Evolutionary conservation across 2,329 filamentous ascomycete genomes (phyloP).

Genomic region (Elsinoe australis): DNA sequence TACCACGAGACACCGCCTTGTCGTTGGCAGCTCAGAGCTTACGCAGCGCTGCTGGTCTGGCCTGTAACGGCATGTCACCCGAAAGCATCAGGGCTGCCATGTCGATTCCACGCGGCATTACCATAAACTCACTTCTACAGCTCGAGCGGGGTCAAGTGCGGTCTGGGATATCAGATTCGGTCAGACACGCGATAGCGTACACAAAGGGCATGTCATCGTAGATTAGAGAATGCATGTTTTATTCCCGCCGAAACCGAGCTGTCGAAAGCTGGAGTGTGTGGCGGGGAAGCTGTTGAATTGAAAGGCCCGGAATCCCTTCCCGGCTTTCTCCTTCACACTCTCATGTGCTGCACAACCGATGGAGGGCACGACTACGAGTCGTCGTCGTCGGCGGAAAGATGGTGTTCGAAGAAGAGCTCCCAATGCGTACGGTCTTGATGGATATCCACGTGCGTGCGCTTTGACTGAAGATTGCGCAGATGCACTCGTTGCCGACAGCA

Average conservation of each 20-base stretch:
- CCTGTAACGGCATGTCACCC: constrained; percentile 23
- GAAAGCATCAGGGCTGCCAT: constrained; percentile 25
- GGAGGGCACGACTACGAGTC: not conserved
- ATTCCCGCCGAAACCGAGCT: too few relatives aligned
- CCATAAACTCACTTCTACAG: constrained; percentile 23
- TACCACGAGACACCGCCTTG: constrained; percentile 22
- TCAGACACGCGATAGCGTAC: constrained; percentile 20
- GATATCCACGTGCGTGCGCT: not conserved
- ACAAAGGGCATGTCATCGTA: constrained; percentile 20
- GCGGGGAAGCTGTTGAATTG: too few relatives aligned
- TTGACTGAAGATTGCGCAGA: constrained; percentile 24
- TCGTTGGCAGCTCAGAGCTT: constrained; percentile 22
- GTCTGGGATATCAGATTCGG: constrained; percentile 19
- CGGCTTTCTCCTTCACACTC: not conserved
- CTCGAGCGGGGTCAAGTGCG: constrained; percentile 20
- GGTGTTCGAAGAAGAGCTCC: not conserved
- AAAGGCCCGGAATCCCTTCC: not conserved
- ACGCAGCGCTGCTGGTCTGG: constrained; percentile 21
- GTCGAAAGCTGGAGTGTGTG: too few relatives aligned
- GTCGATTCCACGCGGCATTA: constrained; percentile 25
- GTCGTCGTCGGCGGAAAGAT: not conserved
- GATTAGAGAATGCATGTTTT: not conserved
- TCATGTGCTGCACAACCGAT: not conserved
- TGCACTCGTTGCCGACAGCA: constrained; percentile 39
- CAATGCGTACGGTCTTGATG: not conserved